phyloP scores from a whole-genome alignment of 495 filamentous ascomycete genomes.

The Penicillium alfredii region DNA sequence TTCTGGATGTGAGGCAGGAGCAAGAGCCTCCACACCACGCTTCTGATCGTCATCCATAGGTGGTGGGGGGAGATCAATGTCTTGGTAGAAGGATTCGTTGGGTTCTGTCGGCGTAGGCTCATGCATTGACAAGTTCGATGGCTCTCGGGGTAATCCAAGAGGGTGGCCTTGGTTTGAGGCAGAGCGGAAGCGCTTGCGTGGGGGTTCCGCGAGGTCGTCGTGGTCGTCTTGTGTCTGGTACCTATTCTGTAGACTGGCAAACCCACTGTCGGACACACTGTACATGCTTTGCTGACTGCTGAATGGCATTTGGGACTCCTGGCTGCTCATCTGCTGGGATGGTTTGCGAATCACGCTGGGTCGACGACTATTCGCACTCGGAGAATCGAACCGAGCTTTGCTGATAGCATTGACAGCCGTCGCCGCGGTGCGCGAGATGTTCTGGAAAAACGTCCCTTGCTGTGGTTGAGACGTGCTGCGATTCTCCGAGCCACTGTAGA shows the following conservation, averaged over 20 bases:
- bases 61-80: conserved; percentile 46
- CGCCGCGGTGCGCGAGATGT: conserved; percentile 87
- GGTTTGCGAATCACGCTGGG: conserved; percentile 43
- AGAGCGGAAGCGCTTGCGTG: conserved; percentile 70
- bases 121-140: conserved; percentile 37
- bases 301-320: conserved; percentile 51
- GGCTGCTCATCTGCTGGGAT: conserved; percentile 59
- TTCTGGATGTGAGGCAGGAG: conserved; percentile 57
- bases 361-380: conserved; percentile 47
- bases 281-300: conserved; percentile 66
- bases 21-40: conserved; percentile 62
- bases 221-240: conserved; percentile 43
- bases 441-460: conserved; percentile 87
- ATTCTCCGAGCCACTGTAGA: conserved; percentile 67
- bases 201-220: conserved; percentile 67
- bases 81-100: conserved; percentile 74
- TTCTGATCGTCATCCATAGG: conserved; percentile 48
- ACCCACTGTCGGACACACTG: conserved; percentile 60
- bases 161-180: conserved; percentile 44
- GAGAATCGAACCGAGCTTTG: conserved; percentile 90
- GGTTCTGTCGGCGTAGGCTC: conserved; percentile 75
- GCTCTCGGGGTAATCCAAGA: conserved; percentile 32
- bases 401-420: conserved; percentile 91
- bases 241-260: conserved; percentile 44
- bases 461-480: conserved; percentile 57